These are phyloP conservation scores for Prunella vulgaris DNA, from an alignment of 257 asterid species.

Conservation along the genomic window DNA sequence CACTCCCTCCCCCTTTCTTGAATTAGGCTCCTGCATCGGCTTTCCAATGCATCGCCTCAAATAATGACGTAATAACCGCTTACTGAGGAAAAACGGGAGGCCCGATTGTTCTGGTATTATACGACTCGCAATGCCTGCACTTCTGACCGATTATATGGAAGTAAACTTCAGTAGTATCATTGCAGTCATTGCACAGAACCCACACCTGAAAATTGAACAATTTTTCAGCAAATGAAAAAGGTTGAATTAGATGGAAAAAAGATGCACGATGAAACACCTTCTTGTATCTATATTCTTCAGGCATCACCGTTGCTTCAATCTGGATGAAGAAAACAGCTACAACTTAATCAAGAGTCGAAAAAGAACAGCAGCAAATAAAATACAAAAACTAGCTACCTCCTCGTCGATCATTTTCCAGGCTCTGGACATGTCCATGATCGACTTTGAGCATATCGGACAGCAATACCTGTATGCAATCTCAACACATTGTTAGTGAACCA, in stretches of 20 bases:
- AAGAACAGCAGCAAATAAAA: neutral
- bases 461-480: conserved; percentile 73
- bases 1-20: neutral
- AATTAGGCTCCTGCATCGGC: conserved; percentile 22
- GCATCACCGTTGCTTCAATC: conserved; percentile 86
- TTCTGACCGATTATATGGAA: conserved; percentile 91
- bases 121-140: conserved; percentile 85
- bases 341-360: too few relatives aligned
- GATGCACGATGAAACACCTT: conserved; percentile 49
- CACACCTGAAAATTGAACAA: conserved; percentile 51
- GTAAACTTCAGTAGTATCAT: conserved; percentile 80
- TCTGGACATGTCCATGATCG: conserved; percentile 73
- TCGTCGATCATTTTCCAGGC: conserved; percentile 76
- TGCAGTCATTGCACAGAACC: conserved; percentile 95
- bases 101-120: conserved; percentile 78
- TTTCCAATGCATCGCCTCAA: conserved; percentile 24
- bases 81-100: conserved; percentile 87
- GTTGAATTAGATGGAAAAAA: neutral
- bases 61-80: neutral
- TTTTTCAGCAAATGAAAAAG: neutral
- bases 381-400: conserved; percentile 46
- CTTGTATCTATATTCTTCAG: conserved; percentile 74
- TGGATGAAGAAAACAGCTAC: conserved; percentile 21
- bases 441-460: conserved; percentile 92
- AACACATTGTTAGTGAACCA: too few relatives aligned